Percentiles rank a stretch among this genome's conserved stretches.
These are phyloP conservation scores for Zarea fungicola DNA, from an alignment of 2,329 filamentous ascomycete genomes.

Conservation along the genomic window DNA sequence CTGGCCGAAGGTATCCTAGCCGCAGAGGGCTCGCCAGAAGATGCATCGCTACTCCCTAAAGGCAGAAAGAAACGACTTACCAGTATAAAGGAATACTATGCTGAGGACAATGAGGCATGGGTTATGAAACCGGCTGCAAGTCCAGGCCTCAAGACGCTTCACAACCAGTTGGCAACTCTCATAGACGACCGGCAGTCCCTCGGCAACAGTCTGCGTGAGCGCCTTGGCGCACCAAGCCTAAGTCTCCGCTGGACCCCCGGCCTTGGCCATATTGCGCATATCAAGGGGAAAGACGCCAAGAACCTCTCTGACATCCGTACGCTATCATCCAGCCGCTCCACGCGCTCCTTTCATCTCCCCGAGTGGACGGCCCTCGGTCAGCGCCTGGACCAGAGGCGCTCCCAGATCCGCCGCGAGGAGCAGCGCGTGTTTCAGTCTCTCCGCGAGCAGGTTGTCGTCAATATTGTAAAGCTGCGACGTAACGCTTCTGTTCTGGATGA, in stretches of 20 bases:
- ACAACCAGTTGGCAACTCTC: slow-evolving; percentile 59
- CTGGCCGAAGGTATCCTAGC: slow-evolving; percentile 68
- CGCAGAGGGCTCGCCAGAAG: slow-evolving; percentile 58
- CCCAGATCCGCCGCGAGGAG: slow-evolving; percentile 79
- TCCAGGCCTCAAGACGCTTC: slow-evolving; percentile 57
- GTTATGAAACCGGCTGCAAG: slow-evolving; percentile 68
- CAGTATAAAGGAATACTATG: slow-evolving; percentile 53
- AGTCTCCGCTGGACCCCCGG: slow-evolving; percentile 82
- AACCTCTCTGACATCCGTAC: slow-evolving; percentile 28
- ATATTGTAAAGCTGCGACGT: slow-evolving; percentile 77
- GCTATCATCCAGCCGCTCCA: slow-evolving; percentile 76
- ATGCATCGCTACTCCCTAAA: slow-evolving; percentile 51
- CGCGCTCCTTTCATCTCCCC: slow-evolving; percentile 75
- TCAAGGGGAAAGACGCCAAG: slow-evolving; percentile 71
- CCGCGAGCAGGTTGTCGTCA: slow-evolving; percentile 69
- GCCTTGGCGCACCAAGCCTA: slow-evolving; percentile 59
- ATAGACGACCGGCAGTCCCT: slow-evolving; percentile 56
- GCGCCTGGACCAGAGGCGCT: slow-evolving; percentile 69
- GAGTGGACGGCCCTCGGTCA: slow-evolving; percentile 81
- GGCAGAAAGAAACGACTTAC: slow-evolving; percentile 39
- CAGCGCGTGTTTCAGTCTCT: slow-evolving; percentile 70
- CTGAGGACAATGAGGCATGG: slow-evolving; percentile 56
- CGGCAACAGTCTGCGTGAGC: slow-evolving; percentile 53
- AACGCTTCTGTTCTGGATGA: slow-evolving; percentile 92
- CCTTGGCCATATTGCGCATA: slow-evolving; percentile 84